phyloP scores from a whole-genome alignment of 108 stramenopile species.

The Cylindrotheca closterium region DNA sequence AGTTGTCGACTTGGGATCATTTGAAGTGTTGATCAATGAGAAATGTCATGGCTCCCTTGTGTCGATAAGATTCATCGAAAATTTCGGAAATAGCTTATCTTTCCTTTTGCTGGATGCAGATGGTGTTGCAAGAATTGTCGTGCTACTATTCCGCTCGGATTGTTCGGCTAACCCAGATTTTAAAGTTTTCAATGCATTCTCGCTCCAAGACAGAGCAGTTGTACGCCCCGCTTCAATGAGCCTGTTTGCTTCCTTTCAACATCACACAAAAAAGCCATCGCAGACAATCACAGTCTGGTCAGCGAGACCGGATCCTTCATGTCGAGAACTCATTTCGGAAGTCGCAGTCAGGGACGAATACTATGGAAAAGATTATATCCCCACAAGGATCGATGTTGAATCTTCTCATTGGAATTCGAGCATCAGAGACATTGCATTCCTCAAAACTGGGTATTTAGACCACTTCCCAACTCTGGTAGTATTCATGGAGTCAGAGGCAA shows the following conservation, averaged over 20 bases:
- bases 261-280: not conserved
- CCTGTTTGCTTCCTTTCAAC: constrained; percentile 12
- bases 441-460: constrained; percentile 63
- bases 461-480: constrained; percentile 62
- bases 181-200: not conserved
- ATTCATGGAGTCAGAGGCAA: constrained; percentile 46
- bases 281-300: constrained; percentile 31
- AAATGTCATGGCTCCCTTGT: not conserved
- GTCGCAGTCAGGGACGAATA: constrained; percentile 23
- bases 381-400: constrained; percentile 16
- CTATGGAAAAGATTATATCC: constrained; percentile 22
- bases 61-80: constrained; percentile 43
- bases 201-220: too few species aligned
- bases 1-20: constrained; percentile 39
- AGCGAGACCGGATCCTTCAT: constrained; percentile 32
- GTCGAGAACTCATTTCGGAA: constrained; percentile 10
- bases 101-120: constrained; percentile 41
- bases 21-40: constrained; percentile 1
- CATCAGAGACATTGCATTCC: constrained; percentile 58
- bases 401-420: constrained; percentile 15
- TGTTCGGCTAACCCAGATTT: constrained; percentile 4
- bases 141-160: constrained; percentile 28
- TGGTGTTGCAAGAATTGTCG: constrained; percentile 43
- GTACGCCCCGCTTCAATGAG: constrained; percentile 7
- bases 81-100: constrained; percentile 37